These are phyloP conservation scores for Xylaria acuta DNA, from an alignment of 495 filamentous ascomycete species.

Conservation along the genomic window DNA sequence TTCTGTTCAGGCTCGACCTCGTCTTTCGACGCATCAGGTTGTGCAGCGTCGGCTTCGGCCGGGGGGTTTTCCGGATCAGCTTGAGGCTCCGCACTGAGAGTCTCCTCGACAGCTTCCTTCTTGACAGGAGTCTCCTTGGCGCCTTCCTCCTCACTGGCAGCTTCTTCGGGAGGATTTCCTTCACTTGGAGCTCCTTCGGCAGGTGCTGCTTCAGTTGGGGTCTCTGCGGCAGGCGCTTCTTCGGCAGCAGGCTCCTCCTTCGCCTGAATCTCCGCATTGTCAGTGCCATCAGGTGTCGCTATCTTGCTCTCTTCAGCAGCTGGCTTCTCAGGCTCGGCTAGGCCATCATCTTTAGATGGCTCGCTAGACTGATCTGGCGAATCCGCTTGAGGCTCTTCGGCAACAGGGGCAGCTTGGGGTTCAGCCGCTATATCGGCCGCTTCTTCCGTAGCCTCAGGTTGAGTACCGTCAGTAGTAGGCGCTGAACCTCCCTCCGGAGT, in stretches of 20 bases:
- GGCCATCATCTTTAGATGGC: neutral
- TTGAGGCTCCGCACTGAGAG: neutral
- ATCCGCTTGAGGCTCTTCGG: neutral
- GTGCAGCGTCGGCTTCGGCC: neutral
- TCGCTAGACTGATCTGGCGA: neutral
- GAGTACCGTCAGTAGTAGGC: neutral
- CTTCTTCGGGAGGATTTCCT: neutral
- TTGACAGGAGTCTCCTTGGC: conserved; percentile 1
- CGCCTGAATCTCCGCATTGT: neutral
- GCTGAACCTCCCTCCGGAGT: neutral
- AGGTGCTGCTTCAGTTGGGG: neutral
- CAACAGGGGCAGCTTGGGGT: neutral
- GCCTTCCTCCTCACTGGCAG: neutral
- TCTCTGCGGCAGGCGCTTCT: neutral
- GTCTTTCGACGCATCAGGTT: conserved; percentile 5
- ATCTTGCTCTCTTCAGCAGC: conserved; percentile 11
- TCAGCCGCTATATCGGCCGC: neutral
- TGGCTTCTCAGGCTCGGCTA: conserved; percentile 2
- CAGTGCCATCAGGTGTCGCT: neutral
- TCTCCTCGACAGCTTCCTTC: conserved; percentile 11
- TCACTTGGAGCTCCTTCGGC: neutral
- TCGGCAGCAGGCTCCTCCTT: conserved; percentile 6
- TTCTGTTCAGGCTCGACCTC: conserved; percentile 25
- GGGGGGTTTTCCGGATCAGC: neutral
- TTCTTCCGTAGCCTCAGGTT: neutral